Evolutionary conservation across 2,329 filamentous ascomycete species (phyloP).

Genomic region (Diaporthe sp.): DNA sequence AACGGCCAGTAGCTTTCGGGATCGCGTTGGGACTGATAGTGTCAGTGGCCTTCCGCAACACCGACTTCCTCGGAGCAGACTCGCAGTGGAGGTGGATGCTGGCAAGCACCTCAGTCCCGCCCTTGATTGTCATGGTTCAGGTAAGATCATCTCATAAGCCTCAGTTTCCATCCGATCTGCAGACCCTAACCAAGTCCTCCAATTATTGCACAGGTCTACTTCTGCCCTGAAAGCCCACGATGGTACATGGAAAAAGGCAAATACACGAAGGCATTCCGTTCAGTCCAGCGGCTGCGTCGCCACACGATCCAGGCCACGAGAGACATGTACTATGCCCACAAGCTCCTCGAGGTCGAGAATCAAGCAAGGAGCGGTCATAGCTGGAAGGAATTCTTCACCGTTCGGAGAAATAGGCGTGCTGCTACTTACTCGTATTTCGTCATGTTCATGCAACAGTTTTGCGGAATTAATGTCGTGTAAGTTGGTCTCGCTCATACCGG

Average conservation of each 20-base stretch:
- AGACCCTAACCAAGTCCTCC: neutral
- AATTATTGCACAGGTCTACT: conserved; percentile 49
- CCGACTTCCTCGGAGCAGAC: conserved; percentile 8
- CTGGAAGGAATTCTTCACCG: conserved; percentile 55
- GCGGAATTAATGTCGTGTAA: conserved; percentile 43
- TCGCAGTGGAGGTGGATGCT: conserved; percentile 23
- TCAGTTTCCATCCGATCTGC: neutral
- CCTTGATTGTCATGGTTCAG: conserved; percentile 7
- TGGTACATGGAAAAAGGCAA: conserved; percentile 67
- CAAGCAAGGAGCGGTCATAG: conserved; percentile 46
- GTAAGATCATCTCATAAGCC: neutral
- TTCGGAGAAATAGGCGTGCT: conserved; percentile 54
- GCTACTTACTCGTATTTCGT: conserved; percentile 54
- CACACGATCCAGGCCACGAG: conserved; percentile 63
- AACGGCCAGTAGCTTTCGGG: conserved; percentile 65
- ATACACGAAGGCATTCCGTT: conserved; percentile 60
- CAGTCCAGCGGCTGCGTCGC: conserved; percentile 61
- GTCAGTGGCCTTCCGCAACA: conserved; percentile 2
- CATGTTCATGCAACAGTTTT: conserved; percentile 57
- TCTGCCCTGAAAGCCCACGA: conserved; percentile 67
- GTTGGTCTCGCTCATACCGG: neutral
- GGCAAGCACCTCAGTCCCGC: conserved; percentile 10
- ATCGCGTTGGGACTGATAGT: conserved; percentile 6
- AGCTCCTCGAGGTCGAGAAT: conserved; percentile 52
- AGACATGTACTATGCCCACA: conserved; percentile 65